phyloP scores from a whole-genome alignment of 2,329 filamentous ascomycete species.

The Apiospora saccharicola region DNA sequence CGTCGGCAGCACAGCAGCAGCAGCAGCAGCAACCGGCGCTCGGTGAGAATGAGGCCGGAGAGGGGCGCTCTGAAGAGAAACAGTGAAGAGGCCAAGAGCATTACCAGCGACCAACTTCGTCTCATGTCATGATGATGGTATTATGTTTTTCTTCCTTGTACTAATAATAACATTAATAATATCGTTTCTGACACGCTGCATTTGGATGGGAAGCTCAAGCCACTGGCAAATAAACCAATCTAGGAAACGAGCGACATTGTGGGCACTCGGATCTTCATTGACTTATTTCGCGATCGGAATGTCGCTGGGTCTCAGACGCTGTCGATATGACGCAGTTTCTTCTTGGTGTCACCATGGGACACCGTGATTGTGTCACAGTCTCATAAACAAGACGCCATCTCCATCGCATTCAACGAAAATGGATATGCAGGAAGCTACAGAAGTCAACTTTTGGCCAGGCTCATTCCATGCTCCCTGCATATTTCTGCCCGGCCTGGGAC shows the following conservation, averaged over 20 bases:
- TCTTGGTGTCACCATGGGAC: constrained; percentile 27
- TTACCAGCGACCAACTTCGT: not conserved
- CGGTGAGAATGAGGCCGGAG: not conserved
- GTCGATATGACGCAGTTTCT: constrained; percentile 26
- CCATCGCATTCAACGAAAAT: constrained; percentile 19
- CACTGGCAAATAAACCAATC: constrained; percentile 5
- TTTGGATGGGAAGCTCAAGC: not conserved
- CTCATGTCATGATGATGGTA: not conserved
- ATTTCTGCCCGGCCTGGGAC: not conserved
- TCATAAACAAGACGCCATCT: constrained; percentile 25
- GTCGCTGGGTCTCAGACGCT: constrained; percentile 20
- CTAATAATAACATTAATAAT: not conserved
- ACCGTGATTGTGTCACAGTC: constrained; percentile 27
- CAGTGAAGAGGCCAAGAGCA: not conserved
- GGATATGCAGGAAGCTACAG: constrained; percentile 20
- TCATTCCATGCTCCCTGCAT: constrained; percentile 21
- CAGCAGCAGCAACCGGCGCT: not conserved
- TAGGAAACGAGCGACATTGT: constrained; percentile 20
- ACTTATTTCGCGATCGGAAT: constrained; percentile 28
- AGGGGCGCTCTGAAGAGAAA: not conserved
- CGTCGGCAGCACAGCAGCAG: not conserved
- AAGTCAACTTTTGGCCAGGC: constrained; percentile 20
- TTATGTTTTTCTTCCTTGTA: not conserved
- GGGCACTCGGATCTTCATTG: constrained; percentile 28
- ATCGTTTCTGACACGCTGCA: constrained; percentile 1